These are phyloP conservation scores for Neonectria hederae DNA, from an alignment of 2,329 filamentous ascomycete species.

Conservation along the genomic window DNA sequence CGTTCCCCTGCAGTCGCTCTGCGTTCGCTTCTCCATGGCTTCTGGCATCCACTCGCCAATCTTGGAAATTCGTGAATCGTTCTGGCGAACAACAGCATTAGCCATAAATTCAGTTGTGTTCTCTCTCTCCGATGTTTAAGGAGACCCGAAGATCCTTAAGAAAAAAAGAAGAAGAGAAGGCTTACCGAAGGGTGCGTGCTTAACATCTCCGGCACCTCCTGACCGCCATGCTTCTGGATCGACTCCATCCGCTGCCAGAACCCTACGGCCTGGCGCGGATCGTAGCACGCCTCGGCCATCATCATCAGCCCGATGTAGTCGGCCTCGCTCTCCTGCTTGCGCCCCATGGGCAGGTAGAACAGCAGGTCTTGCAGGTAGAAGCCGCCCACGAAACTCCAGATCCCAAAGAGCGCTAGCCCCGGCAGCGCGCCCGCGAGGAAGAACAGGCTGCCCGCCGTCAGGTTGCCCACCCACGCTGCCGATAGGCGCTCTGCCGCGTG, in stretches of 20 bases:
- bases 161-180: too few relatives aligned
- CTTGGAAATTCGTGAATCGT: conserved; percentile 70
- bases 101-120: conserved; percentile 1
- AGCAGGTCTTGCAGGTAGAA: conserved; percentile 65
- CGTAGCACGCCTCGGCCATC: conserved; percentile 83
- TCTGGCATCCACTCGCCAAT: conserved; percentile 71
- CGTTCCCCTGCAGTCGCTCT: conserved; percentile 65
- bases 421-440: conserved; percentile 57
- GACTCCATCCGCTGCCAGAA: conserved; percentile 76
- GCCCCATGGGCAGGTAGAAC: conserved; percentile 73
- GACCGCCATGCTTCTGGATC: conserved; percentile 49
- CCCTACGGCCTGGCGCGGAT: conserved; percentile 71
- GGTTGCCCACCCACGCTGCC: conserved; percentile 60
- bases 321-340: conserved; percentile 79
- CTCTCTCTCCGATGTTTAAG: neutral
- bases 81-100: conserved; percentile 48
- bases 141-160: too few relatives aligned
- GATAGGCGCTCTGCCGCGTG: conserved; percentile 73
- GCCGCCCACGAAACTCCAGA: conserved; percentile 57
- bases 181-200: conserved; percentile 79
- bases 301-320: conserved; percentile 85
- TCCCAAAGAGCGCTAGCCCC: conserved; percentile 49
- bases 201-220: conserved; percentile 73
- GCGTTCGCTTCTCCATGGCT: conserved; percentile 62
- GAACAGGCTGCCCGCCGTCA: conserved; percentile 61